These are phyloP conservation scores for Amanita rimosa DNA, from an alignment of 768 basidiomycete species.

Conservation along the genomic window DNA sequence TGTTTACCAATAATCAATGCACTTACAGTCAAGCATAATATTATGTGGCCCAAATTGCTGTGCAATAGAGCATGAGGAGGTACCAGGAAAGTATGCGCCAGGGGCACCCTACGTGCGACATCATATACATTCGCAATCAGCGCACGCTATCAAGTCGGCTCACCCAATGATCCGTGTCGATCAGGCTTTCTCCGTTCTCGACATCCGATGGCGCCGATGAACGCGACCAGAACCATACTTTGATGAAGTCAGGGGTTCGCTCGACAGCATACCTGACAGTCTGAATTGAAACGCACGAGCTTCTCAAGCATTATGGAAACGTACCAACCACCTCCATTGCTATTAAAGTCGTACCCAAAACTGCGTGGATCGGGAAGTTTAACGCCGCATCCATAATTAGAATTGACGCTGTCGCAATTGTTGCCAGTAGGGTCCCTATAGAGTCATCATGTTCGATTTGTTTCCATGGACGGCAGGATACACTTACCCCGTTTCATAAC, in stretches of 20 bases:
- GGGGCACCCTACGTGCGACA: constrained; percentile 36
- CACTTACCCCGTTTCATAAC: constrained; percentile 35
- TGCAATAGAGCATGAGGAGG: constrained; percentile 40
- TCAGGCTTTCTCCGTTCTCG: constrained; percentile 22
- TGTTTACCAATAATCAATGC: background rate
- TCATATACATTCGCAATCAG: background rate
- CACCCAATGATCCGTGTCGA: constrained; percentile 47
- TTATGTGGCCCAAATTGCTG: constrained; percentile 44
- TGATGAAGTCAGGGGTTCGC: constrained; percentile 43
- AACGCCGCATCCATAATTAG: constrained; percentile 52
- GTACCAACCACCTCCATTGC: constrained; percentile 51
- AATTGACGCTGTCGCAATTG: constrained; percentile 39
- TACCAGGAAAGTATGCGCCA: constrained; percentile 48
- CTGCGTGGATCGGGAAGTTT: constrained; percentile 26
- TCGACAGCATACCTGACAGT: constrained; percentile 48
- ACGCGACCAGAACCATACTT: constrained; percentile 65
- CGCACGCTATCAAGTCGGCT: constrained; percentile 4
- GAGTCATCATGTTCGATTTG: background rate
- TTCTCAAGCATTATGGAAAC: constrained; percentile 6
- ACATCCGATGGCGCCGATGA: constrained; percentile 34
- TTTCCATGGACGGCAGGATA: background rate
- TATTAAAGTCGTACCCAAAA: constrained; percentile 50
- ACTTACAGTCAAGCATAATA: constrained; percentile 51
- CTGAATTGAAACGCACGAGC: background rate
- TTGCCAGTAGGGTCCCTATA: constrained; percentile 23